phyloP scores from a whole-genome alignment of 108 stramenopile genomes.

The Fragilaria radians region DNA sequence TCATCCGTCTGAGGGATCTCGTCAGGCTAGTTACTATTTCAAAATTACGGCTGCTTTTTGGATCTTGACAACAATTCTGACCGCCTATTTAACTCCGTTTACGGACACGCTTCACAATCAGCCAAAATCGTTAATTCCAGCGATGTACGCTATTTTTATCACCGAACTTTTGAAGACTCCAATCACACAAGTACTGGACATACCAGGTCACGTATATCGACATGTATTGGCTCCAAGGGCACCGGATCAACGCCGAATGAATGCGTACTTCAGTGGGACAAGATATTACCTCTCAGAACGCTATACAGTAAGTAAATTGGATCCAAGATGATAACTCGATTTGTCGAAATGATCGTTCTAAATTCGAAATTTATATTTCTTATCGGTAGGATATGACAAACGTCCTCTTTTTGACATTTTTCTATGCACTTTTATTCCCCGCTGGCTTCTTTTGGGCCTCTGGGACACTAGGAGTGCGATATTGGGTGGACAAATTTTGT shows the following conservation, averaged over 20 bases:
- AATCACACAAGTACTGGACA: conserved; percentile 3
- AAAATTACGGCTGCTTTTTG: conserved; percentile 17
- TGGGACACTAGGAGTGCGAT: background rate
- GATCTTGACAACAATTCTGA: conserved; percentile 17
- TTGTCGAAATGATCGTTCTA: too few relatives aligned
- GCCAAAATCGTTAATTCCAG: background rate
- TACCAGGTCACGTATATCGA: conserved; percentile 6
- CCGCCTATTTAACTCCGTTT: conserved; percentile 14
- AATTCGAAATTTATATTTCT: too few relatives aligned
- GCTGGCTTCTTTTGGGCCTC: conserved; percentile 12
- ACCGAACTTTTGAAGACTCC: conserved; percentile 10
- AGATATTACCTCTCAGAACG: conserved; percentile 7
- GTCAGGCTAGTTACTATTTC: conserved; percentile 10
- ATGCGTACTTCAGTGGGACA: conserved; percentile 1
- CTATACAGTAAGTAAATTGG: conserved; percentile 9
- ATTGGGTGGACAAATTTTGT: conserved; percentile 17
- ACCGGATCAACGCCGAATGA: conserved; percentile 6
- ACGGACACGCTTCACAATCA: conserved; percentile 10
- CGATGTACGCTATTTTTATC: conserved; percentile 6
- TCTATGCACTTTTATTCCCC: conserved; percentile 13
- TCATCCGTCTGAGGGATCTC: conserved; percentile 12
- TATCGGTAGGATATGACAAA: conserved; percentile 16
- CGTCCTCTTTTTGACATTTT: conserved; percentile 14
- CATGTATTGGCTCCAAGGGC: conserved; percentile 11
- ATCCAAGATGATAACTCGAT: too few relatives aligned